These are phyloP conservation scores for Nakazawaea laoshanensis DNA, from an alignment of 805 yeast genomes.

Conservation along the genomic window DNA sequence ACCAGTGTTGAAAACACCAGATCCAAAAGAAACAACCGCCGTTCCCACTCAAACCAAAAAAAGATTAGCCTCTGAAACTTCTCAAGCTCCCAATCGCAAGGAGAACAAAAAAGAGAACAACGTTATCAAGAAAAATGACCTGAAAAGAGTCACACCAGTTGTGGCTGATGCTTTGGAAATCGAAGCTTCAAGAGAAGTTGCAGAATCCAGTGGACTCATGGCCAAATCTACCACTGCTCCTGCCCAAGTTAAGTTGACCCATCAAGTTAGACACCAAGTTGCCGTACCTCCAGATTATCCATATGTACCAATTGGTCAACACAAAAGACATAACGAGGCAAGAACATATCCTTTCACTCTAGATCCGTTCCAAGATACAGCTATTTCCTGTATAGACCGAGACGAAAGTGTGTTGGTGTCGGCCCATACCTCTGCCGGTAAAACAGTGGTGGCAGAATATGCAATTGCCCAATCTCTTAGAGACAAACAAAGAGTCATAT, in stretches of 20 bases:
- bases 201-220: conserved; percentile 68
- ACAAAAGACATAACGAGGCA: conserved; percentile 70
- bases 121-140: conserved; percentile 13
- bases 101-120: conserved; percentile 20
- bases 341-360: conserved; percentile 85
- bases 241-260: conserved; percentile 59
- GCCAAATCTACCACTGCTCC: conserved; percentile 27
- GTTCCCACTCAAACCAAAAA: conserved; percentile 13
- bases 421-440: conserved; percentile 97
- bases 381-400: conserved; percentile 92
- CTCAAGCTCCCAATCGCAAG: conserved; percentile 14
- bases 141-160: conserved; percentile 45
- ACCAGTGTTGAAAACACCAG: conserved; percentile 6
- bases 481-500: conserved; percentile 87
- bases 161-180: conserved; percentile 84
- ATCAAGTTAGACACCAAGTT: conserved; percentile 96
- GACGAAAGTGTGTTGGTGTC: conserved; percentile 92
- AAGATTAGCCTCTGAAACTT: conserved; percentile 11
- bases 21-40: conserved; percentile 15
- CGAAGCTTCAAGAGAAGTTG: conserved; percentile 83
- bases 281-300: conserved; percentile 91
- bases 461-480: conserved; percentile 94
- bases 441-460: conserved; percentile 94
- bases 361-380: conserved; percentile 97
- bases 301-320: conserved; percentile 82